Evolutionary conservation across 331 rosid species (phyloP).

Genomic region (Stylosanthes scabra): DNA sequence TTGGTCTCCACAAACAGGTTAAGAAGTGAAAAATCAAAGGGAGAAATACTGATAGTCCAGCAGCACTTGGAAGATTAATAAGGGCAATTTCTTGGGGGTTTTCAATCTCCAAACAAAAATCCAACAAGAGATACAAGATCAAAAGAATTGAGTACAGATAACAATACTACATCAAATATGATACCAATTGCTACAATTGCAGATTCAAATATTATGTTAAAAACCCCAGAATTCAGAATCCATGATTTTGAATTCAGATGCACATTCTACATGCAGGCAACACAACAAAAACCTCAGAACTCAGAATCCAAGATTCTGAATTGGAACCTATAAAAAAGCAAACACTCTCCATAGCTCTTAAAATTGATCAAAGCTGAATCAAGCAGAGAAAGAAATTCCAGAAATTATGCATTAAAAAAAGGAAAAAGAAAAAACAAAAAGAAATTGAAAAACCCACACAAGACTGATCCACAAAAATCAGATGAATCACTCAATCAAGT

Average conservation of each 20-base stretch:
- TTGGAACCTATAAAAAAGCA: conserved; percentile 20
- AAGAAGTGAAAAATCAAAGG: not conserved
- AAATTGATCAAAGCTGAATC: conserved; percentile 30
- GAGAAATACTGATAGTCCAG: not conserved
- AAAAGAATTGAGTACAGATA: conserved; percentile 26
- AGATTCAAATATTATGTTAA: conserved; percentile 8
- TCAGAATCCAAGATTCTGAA: conserved; percentile 35
- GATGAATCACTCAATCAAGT: conserved; percentile 30
- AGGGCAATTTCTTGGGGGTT: conserved; percentile 1
- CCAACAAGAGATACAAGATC: conserved; percentile 27
- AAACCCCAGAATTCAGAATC: not conserved
- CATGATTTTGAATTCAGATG: conserved; percentile 21
- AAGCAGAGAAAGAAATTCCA: conserved; percentile 13
- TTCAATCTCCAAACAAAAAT: conserved; percentile 19
- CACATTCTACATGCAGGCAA: conserved; percentile 34
- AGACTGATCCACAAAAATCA: conserved; percentile 43
- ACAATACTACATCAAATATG: not conserved
- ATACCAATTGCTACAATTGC: conserved; percentile 26
- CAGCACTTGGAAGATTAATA: not conserved
- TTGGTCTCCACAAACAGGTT: conserved; percentile 10
- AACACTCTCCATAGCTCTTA: conserved; percentile 11
- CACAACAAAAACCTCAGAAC: conserved; percentile 16
- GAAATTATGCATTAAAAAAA: not conserved
- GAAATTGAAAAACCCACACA: not conserved
- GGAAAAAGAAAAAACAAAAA: not conserved